Conservation (phyloP, 2,329 filamentous ascomycete genomes). For the Beauveria pseudobassiana region DNA sequence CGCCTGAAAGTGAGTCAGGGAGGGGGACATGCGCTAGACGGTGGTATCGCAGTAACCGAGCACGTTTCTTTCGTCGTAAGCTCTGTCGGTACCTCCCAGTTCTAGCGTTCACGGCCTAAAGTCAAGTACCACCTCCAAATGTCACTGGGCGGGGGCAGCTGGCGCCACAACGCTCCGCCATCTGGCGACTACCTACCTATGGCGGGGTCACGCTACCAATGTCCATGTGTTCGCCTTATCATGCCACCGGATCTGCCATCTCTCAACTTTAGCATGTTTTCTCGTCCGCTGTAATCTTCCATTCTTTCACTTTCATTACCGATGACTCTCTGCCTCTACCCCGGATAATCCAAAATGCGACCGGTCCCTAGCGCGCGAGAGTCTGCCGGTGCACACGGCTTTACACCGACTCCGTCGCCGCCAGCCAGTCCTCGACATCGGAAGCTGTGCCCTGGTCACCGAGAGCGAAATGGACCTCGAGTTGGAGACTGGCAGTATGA, state of each 20-base stretch:
- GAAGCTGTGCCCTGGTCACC: slow-evolving; percentile 29
- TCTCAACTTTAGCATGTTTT: not conserved
- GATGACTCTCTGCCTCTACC: not conserved
- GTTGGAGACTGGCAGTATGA: not conserved
- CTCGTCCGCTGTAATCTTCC: not conserved
- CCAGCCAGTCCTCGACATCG: slow-evolving; percentile 15
- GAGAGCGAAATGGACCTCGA: slow-evolving; percentile 24
- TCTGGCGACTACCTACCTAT: not conserved
- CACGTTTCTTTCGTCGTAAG: not conserved
- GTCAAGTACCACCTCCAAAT: not conserved
- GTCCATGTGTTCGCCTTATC: not conserved
- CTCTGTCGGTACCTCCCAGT: not conserved
- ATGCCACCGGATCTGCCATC: not conserved
- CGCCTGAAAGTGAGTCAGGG: slow-evolving; percentile 7
- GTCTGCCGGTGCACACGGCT: not conserved
- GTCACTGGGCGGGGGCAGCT: not conserved
- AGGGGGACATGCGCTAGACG: slow-evolving; percentile 10
- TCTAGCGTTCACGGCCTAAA: too few species aligned
- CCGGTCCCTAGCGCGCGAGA: slow-evolving; percentile 10
- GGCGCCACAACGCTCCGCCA: slow-evolving; percentile 6
- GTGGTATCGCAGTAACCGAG: slow-evolving; percentile 11
- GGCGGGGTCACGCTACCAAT: slow-evolving; percentile 6
- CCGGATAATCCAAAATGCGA: slow-evolving; percentile 14
- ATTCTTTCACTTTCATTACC: not conserved
- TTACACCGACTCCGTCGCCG: not conserved